Base-by-base conservation (phyloP, 2,329 filamentous ascomycete species). In the Fusarium albidum region DNA sequence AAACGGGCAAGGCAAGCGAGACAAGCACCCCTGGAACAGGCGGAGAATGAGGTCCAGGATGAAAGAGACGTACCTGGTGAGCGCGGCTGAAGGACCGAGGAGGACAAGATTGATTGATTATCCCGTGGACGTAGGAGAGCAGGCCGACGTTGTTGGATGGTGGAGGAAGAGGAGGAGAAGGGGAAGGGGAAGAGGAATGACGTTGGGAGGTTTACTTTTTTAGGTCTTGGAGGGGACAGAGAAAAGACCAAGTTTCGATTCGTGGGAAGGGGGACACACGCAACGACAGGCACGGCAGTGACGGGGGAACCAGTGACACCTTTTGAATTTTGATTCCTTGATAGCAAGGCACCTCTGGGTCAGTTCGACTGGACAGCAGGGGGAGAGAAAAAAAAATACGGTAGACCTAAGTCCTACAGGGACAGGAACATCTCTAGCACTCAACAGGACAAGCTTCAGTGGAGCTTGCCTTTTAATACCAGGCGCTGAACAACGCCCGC, bases 1-100 rank as follows among this genome's bases (percentile, higher is more conserved):
- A 51, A 59, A 63, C 51, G 34, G 60, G 63, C 57, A 57, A 66
- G 42, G 53, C 54, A 60, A 61, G 61, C 61, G 62, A 65, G 57
- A 63, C 56, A 52, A 66, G 57, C 32, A 52, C 49, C 45, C 59
- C 59, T 53, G 44, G 58, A 39, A 45, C 45, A 49, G 42, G 49
- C 38, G 49, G 44, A 50, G 26, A 40, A 46, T 47, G 46, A 52
- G 45, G 48, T 55, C 55, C 46, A 48, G 46, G 46, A 51, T 59
- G 28, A 38, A 34, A 37, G 39, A 55, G 49, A 61, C 58, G 34
- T 61, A 61, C 58, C 58, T 61, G 47, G 43, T 55, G 54, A 43
- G 49, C 38, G 49, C 44, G 40, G n/a, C 35, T 55, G 34, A 49
- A 21, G 31, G 48, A 27, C 15, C 13, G 41, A 42, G 33, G 40